Evolutionary conservation across 176 grass and related monocot genomes (phyloP).

Genomic region (Triticum aestivum): DNA sequence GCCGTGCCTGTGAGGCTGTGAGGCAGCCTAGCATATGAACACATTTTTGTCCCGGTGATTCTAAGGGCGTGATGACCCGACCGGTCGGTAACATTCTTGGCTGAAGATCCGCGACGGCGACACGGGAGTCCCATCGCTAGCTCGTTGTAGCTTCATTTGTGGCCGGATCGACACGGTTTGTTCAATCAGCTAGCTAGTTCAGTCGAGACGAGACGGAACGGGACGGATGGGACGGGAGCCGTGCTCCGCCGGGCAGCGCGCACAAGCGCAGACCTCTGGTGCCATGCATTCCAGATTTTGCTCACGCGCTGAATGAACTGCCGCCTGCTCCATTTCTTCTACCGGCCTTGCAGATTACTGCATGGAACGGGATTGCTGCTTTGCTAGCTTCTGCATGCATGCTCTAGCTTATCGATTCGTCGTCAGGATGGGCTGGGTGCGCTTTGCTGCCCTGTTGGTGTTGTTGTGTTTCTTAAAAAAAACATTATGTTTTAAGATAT

Average conservation of each 20-base stretch:
- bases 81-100: not conserved
- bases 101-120: not conserved
- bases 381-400: not conserved
- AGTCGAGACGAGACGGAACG: not conserved
- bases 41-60: not conserved
- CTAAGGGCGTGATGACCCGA: not conserved
- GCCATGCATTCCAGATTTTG: not conserved
- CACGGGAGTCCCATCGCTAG: not conserved
- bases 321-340: not conserved
- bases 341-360: not conserved
- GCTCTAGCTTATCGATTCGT: not conserved
- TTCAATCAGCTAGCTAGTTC: not conserved
- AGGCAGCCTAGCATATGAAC: no score
- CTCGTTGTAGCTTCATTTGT: no score
- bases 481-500: no score
- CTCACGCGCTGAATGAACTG: no score
- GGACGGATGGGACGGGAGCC: conserved; percentile 19
- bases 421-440: no score
- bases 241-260: conserved; percentile 1
- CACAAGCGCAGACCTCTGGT: not conserved
- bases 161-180: not conserved
- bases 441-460: no score
- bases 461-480: no score
- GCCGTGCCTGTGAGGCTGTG: no score
- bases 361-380: not conserved